Percentiles rank a stretch among this genome's conserved stretches.
Evolutionary conservation across 345 rosid species (phyloP).

Genomic region (Linum usitatissimum): DNA sequence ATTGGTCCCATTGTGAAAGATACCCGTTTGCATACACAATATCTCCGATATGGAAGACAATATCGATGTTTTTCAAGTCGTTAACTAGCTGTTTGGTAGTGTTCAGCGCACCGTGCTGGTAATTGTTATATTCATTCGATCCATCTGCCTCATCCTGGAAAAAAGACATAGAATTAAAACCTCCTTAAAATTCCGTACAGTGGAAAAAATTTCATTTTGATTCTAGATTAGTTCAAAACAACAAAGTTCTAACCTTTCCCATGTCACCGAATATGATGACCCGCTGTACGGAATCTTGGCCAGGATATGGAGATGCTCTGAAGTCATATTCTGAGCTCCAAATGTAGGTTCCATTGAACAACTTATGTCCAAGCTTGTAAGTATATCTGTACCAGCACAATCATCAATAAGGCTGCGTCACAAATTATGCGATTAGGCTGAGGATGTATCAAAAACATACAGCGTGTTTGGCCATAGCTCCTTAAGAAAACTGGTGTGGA

Average conservation of each 20-base stretch:
- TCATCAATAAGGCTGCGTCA: neutral
- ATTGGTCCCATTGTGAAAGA: constrained; percentile 11
- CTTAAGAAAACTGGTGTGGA: constrained; percentile 60
- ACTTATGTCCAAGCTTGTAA: constrained; percentile 49
- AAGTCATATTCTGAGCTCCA: constrained; percentile 57
- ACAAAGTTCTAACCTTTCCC: constrained; percentile 59
- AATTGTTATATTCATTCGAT: constrained; percentile 4
- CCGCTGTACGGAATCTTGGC: constrained; percentile 52
- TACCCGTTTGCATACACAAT: constrained; percentile 7
- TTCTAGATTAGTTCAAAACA: neutral
- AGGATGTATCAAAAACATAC: constrained; percentile 22
- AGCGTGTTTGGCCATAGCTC: constrained; percentile 51
- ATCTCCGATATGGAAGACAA: constrained; percentile 8
- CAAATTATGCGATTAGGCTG: neutral
- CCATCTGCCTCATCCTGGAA: constrained; percentile 8
- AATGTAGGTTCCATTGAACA: constrained; percentile 32
- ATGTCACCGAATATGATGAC: constrained; percentile 71
- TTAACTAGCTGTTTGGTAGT: constrained; percentile 5
- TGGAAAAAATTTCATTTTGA: neutral
- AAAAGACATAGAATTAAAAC: neutral
- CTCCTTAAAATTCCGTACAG: neutral
- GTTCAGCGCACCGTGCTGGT: constrained; percentile 5
- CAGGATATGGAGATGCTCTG: constrained; percentile 64
- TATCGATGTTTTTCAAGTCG: constrained; percentile 6
- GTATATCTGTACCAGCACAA: constrained; percentile 44